Evolutionary conservation across 192 early-diverging fungal species (phyloP).

Genomic region (Entophlyctis luteolus): DNA sequence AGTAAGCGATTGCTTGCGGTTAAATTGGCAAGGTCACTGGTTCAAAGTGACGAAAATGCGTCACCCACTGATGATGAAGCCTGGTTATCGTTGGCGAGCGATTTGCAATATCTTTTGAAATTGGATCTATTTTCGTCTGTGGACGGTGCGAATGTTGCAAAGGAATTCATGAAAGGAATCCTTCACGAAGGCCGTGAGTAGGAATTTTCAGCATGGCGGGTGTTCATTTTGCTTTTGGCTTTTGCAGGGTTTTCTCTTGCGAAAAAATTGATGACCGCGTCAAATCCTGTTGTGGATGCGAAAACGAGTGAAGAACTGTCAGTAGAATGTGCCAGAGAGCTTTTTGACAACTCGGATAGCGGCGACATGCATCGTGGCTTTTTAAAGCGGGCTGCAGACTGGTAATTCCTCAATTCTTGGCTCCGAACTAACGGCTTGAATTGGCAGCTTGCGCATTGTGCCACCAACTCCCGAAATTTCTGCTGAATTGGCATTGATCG

Average conservation of each 20-base stretch:
- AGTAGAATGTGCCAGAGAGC: constrained; percentile 66
- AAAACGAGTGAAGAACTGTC: constrained; percentile 57
- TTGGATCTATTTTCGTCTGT: constrained; percentile 54
- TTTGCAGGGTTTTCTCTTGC: constrained; percentile 15
- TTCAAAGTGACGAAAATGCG: constrained; percentile 49
- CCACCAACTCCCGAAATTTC: constrained; percentile 53
- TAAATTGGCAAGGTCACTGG: constrained; percentile 51
- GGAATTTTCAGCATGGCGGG: neutral
- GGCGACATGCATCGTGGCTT: constrained; percentile 63
- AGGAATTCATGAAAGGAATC: constrained; percentile 18
- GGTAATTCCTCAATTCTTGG: constrained; percentile 32
- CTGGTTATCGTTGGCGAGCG: constrained; percentile 60
- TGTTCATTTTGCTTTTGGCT: neutral
- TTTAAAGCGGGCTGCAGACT: constrained; percentile 70
- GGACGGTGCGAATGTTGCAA: neutral
- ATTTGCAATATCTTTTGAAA: constrained; percentile 56
- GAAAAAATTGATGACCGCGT: constrained; percentile 47
- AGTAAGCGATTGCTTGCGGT: constrained; percentile 58
- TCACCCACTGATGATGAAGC: constrained; percentile 65
- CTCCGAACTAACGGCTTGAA: too few relatives aligned
- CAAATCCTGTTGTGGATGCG: constrained; percentile 32
- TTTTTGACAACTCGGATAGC: constrained; percentile 68
- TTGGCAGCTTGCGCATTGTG: constrained; percentile 60
- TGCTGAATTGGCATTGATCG: constrained; percentile 62
- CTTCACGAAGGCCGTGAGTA: constrained; percentile 20